Conservation (phyloP, 2,329 filamentous ascomycete genomes). For the Phialophora expanda region DNA sequence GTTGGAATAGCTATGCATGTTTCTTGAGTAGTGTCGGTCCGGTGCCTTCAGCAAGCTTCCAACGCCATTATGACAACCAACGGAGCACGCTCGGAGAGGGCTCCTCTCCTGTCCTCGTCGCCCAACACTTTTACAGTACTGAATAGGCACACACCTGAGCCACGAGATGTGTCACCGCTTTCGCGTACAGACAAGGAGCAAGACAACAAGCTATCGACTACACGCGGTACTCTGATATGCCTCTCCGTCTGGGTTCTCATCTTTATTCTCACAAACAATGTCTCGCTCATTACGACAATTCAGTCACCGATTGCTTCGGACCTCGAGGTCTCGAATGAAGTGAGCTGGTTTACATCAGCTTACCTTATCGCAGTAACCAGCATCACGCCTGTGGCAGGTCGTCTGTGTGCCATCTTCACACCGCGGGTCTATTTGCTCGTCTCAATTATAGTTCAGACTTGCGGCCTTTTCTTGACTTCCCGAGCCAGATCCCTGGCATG, state of each 20-base stretch:
- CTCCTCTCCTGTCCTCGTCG: constrained; percentile 23
- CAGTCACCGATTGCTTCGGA: constrained; percentile 78
- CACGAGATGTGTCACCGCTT: constrained; percentile 1
- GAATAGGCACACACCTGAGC: not conserved
- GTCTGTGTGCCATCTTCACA: constrained; percentile 72
- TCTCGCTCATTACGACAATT: constrained; percentile 80
- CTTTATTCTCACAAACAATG: constrained; percentile 58
- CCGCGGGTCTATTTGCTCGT: constrained; percentile 68
- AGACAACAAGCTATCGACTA: constrained; percentile 17
- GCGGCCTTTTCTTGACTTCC: constrained; percentile 70
- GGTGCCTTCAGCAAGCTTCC: not conserved
- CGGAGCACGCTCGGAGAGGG: constrained; percentile 18
- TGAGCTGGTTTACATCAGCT: constrained; percentile 80
- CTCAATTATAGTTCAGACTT: constrained; percentile 63
- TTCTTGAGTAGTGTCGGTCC: not conserved
- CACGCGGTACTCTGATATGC: constrained; percentile 32
- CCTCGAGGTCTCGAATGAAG: constrained; percentile 72
- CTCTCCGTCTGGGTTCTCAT: constrained; percentile 38
- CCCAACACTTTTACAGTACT: constrained; percentile 7
- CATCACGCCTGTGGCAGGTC: constrained; percentile 71
- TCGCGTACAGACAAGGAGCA: not conserved
- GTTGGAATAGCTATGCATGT: not conserved
- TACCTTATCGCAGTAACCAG: constrained; percentile 70
- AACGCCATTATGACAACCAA: constrained; percentile 11
- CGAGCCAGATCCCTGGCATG: constrained; percentile 61